Evolutionary conservation across 352 stramenopile species (phyloP).

Genomic region (Globisporangium cylindrosporum): DNA sequence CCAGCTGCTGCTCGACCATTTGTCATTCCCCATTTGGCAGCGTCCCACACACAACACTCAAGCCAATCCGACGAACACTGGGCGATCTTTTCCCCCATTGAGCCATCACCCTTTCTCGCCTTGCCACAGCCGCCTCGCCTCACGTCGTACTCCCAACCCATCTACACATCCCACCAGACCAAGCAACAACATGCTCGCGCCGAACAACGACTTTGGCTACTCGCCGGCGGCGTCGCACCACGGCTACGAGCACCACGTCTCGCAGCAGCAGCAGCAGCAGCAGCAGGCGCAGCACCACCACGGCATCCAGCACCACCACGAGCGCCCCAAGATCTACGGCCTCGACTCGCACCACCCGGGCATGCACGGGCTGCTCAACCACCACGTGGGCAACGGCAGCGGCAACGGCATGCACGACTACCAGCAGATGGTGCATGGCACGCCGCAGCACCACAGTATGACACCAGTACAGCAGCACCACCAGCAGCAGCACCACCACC

Average conservation of each 20-base stretch:
- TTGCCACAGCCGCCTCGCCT: background rate
- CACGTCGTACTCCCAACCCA: background rate
- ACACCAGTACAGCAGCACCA: slow-evolving; percentile 37
- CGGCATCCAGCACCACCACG: slow-evolving; percentile 35
- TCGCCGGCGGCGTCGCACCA: slow-evolving; percentile 23
- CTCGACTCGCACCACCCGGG: slow-evolving; percentile 26
- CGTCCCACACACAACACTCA: slow-evolving; percentile 27
- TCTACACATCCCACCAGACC: background rate
- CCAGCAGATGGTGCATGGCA: slow-evolving; percentile 41
- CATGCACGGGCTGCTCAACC: slow-evolving; percentile 43
- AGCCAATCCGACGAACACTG: background rate
- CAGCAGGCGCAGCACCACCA: slow-evolving; percentile 15
- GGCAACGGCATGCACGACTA: slow-evolving; percentile 28
- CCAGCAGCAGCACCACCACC: slow-evolving; percentile 46
- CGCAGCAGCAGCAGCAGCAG: slow-evolving; percentile 19
- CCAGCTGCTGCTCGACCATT: slow-evolving; percentile 58
- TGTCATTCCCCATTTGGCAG: slow-evolving; percentile 79
- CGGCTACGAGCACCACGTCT: slow-evolving; percentile 18
- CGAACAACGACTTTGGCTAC: slow-evolving; percentile 71
- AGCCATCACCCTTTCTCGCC: background rate
- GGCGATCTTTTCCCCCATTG: background rate
- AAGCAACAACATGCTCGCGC: slow-evolving; percentile 30
- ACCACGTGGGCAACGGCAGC: slow-evolving; percentile 23
- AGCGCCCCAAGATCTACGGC: slow-evolving; percentile 59
- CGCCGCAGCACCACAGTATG: slow-evolving; percentile 39